Percentiles rank a stretch among this genome's conserved stretches.
Evolutionary conservation across 805 yeast genomes (phyloP).

Genomic region (Cyberlindnera mississippiensis): DNA sequence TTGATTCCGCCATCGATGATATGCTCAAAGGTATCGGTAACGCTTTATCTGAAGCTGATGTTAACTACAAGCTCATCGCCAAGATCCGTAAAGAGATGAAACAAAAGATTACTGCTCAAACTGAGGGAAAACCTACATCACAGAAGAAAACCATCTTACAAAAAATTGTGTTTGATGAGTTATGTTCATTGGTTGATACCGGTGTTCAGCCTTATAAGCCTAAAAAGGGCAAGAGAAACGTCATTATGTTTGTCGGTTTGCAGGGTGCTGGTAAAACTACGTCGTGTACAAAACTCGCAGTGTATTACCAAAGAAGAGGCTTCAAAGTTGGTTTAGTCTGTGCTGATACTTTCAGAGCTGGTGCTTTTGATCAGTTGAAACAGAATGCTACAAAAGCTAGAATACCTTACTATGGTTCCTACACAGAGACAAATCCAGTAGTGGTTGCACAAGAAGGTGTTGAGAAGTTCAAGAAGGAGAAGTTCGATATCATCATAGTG

Average conservation of each 20-base stretch:
- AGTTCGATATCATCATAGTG: slow-evolving; percentile 89
- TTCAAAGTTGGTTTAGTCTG: slow-evolving; percentile 94
- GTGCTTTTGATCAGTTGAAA: slow-evolving; percentile 97
- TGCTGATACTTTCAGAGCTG: slow-evolving; percentile 99
- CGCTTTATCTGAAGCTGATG: slow-evolving; percentile 92
- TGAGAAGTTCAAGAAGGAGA: slow-evolving; percentile 81
- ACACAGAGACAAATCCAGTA: slow-evolving; percentile 94
- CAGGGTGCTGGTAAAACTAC: slow-evolving; percentile 99
- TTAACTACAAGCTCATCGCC: slow-evolving; percentile 80
- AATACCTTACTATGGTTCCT: slow-evolving; percentile 92
- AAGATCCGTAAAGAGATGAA: slow-evolving; percentile 70
- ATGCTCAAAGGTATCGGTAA: slow-evolving; percentile 86
- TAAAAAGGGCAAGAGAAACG: slow-evolving; percentile 71
- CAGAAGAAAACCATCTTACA: slow-evolving; percentile 81
- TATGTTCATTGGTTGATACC: slow-evolving; percentile 80
- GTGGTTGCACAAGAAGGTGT: slow-evolving; percentile 91
- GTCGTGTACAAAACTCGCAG: slow-evolving; percentile 94
- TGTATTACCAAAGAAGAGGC: slow-evolving; percentile 88
- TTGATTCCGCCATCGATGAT: slow-evolving; percentile 57
- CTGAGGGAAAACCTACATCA: slow-evolving; percentile 37
- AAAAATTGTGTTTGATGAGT: slow-evolving; percentile 91
- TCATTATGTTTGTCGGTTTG: slow-evolving; percentile 96
- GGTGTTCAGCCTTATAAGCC: slow-evolving; percentile 66
- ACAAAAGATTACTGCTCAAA: slow-evolving; percentile 45
- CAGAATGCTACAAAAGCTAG: slow-evolving; percentile 95